Evolutionary conservation across 805 yeast species (phyloP), one percentile per base, ranked within the genome.

Genomic region (Yarrowia yakushimensis): DNA sequence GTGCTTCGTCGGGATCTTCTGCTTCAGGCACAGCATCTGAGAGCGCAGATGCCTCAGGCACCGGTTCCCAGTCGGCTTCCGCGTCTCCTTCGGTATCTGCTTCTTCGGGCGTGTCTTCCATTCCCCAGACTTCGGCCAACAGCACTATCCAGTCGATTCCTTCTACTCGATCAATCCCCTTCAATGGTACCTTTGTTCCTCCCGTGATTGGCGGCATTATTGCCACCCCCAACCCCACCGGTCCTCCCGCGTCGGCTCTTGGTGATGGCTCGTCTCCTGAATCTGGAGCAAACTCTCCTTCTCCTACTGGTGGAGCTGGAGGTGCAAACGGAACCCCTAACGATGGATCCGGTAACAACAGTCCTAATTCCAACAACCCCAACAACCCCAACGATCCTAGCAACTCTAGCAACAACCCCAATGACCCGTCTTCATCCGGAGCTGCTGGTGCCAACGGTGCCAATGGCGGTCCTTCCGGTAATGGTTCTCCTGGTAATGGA

Each of bases 111-210:
- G 31, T 39, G 4, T 48, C 55, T 15, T 48, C 55, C 11, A 48
- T 48, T 10, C 55, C 55, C 20, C 20, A 18, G 13, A 48, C 55
- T 2, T 48, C 55, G 5, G 28, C 39, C 30, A 31, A 48, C 39
- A 30, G n/a, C 37, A 30, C 27, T 13, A 20, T 18, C 8, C 17
- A 2, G 12, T n/a, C 3, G 28, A 9, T 33, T 17, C 27, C 55
- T 22, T 48, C 55, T 10, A 48, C 55, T 20, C 37, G 55, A 20
- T 48, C 55, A 20, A 48, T 48, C 22, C 55, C 55, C 39, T 48
- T 9, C 55, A 48, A 31, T 15, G 55, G 55, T 13, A 31, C 55
- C 22, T 34, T 36, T 17, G 12, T 30, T 18, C 34, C 52, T 28
- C 48, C 48, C 18, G 31, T 42, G 23, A 30, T 10, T 11, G 10